These are phyloP conservation scores for Puccinia triticina DNA, from an alignment of 1,284 basidiomycete genomes.

Conservation along the genomic window DNA sequence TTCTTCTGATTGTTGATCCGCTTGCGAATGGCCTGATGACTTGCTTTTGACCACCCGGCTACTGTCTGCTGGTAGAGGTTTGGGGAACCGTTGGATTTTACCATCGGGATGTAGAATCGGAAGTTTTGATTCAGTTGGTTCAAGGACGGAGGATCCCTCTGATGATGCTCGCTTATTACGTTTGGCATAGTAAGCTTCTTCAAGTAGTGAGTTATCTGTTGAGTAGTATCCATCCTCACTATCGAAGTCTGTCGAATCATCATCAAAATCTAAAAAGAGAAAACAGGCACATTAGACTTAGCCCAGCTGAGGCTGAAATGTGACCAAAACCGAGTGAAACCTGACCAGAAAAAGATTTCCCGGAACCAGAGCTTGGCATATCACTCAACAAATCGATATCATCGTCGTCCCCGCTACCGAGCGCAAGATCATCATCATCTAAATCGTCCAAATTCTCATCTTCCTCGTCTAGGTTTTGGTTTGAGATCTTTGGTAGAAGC, in stretches of 20 bases:
- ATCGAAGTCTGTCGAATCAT: constrained; percentile 31
- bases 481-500: constrained; percentile 40
- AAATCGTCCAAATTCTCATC: constrained; percentile 43
- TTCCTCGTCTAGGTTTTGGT: constrained; percentile 19
- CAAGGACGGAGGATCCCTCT: constrained; percentile 52
- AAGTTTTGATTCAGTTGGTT: constrained; percentile 53
- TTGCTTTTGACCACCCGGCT: constrained; percentile 31
- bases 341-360: constrained; percentile 1
- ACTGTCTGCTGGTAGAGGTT: constrained; percentile 41
- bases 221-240: constrained; percentile 52
- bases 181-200: constrained; percentile 54
- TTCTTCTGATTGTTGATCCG: not conserved
- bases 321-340: not conserved
- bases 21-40: not conserved
- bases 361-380: constrained; percentile 44
- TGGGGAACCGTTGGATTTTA: constrained; percentile 52
- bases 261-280: constrained; percentile 51
- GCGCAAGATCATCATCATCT: constrained; percentile 49
- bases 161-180: constrained; percentile 48
- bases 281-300: not conserved
- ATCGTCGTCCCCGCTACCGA: constrained; percentile 40
- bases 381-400: constrained; percentile 48
- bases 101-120: constrained; percentile 51
- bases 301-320: not conserved
- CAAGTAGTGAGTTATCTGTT: constrained; percentile 54